These are phyloP conservation scores for Acidiella bohemica DNA, from an alignment of 495 filamentous ascomycete genomes.

Conservation along the genomic window DNA sequence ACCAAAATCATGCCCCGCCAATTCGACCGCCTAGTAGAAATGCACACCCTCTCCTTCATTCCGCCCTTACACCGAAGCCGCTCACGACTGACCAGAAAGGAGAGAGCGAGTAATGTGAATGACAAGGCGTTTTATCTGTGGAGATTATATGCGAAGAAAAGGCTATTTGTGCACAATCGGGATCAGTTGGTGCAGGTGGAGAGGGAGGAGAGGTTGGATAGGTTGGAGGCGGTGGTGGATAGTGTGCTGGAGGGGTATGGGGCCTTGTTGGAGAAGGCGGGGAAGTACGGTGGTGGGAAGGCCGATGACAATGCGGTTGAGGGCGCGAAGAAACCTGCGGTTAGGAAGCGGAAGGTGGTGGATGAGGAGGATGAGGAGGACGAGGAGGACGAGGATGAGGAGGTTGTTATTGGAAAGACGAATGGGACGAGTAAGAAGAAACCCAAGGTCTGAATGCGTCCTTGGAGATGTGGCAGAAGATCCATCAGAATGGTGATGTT, in stretches of 20 bases:
- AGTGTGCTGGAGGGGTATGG: slow-evolving; percentile 76
- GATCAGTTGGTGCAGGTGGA: slow-evolving; percentile 71
- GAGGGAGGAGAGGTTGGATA: slow-evolving; percentile 57
- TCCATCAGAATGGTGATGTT: too few species aligned
- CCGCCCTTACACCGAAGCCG: slow-evolving; percentile 47
- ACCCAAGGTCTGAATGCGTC: too few species aligned
- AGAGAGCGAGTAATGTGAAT: slow-evolving; percentile 37
- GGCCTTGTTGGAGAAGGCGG: slow-evolving; percentile 44
- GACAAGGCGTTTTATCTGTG: slow-evolving; percentile 64
- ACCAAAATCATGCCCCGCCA: slow-evolving; percentile 78
- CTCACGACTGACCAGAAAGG: slow-evolving; percentile 43
- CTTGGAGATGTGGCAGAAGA: too few species aligned
- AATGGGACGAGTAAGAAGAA: too few species aligned
- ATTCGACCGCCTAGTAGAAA: slow-evolving; percentile 73
- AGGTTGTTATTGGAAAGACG: too few species aligned
- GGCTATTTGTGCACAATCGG: slow-evolving; percentile 64
- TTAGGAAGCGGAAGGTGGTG: slow-evolving; percentile 8
- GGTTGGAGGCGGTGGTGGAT: slow-evolving; percentile 62
- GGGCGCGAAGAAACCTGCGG: slow-evolving; percentile 7
- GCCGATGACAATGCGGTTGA: slow-evolving; percentile 3
- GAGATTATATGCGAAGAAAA: slow-evolving; percentile 68
- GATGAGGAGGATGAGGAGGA: slow-evolving; percentile 6
- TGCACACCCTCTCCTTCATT: slow-evolving; percentile 70
- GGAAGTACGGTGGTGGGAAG: slow-evolving; percentile 24
- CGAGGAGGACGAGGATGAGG: slow-evolving; percentile 10